Evolutionary conservation across 768 basidiomycete genomes (phyloP).

Genomic region (Calocybe cyanea): DNA sequence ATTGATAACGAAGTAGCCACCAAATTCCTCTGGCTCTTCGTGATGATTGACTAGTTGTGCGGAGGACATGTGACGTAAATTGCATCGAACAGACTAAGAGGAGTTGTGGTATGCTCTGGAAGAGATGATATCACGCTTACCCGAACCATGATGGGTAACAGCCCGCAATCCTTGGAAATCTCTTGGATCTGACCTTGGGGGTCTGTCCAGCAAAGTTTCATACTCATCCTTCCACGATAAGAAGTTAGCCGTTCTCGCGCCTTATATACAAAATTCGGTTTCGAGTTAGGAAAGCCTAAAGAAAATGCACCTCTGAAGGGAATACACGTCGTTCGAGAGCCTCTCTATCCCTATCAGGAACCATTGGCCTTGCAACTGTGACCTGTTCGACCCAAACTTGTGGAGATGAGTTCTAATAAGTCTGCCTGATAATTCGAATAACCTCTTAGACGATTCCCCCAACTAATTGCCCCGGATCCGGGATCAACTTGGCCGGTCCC

Average conservation of each 20-base stretch:
- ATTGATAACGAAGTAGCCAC: slow-evolving; percentile 98
- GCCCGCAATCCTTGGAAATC: slow-evolving; percentile 82
- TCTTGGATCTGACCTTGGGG: slow-evolving; percentile 64
- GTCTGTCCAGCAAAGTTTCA: slow-evolving; percentile 82
- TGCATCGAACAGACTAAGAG: slow-evolving; percentile 82
- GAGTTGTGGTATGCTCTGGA: background rate
- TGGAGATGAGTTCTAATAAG: background rate
- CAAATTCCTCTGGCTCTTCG: slow-evolving; percentile 98
- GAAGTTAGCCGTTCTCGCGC: slow-evolving; percentile 91
- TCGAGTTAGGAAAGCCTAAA: background rate
- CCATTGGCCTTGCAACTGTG: slow-evolving; percentile 79
- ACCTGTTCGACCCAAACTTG: slow-evolving; percentile 93
- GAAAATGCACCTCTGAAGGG: slow-evolving; percentile 72
- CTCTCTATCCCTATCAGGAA: slow-evolving; percentile 75
- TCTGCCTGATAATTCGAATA: slow-evolving; percentile 28
- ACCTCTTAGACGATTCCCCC: slow-evolving; percentile 88
- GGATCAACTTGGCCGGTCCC: slow-evolving; percentile 51
- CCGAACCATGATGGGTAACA: slow-evolving; percentile 95
- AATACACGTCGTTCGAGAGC: slow-evolving; percentile 76
- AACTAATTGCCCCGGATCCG: slow-evolving; percentile 50
- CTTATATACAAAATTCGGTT: slow-evolving; percentile 36
- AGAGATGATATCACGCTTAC: slow-evolving; percentile 44
- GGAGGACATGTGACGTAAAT: slow-evolving; percentile 81
- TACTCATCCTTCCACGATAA: slow-evolving; percentile 87
- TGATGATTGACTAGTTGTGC: slow-evolving; percentile 83